phyloP scores from a whole-genome alignment of 2,329 filamentous ascomycete species.

The Hypoxylon sp. region DNA sequence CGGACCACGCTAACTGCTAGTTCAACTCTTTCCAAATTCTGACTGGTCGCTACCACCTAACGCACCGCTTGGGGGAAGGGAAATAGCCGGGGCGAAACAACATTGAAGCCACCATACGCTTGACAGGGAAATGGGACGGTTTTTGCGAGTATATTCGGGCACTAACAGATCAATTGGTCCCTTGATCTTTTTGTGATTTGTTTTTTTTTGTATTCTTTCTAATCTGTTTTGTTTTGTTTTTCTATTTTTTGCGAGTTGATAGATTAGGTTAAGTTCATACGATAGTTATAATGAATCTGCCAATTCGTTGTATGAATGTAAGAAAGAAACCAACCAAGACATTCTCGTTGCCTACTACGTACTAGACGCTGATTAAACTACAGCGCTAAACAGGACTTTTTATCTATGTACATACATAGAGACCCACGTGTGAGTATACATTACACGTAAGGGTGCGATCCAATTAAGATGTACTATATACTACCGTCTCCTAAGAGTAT shows the following conservation, averaged over 20 bases:
- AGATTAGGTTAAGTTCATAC: too few relatives aligned
- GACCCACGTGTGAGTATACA: not conserved
- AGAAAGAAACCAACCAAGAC: constrained; percentile 12
- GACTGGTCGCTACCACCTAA: constrained; percentile 29
- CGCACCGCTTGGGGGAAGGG: constrained; percentile 24
- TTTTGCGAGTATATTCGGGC: constrained; percentile 27
- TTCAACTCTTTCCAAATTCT: constrained; percentile 28
- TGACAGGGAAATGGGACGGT: constrained; percentile 15
- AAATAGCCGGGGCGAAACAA: constrained; percentile 32
- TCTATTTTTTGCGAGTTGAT: too few relatives aligned
- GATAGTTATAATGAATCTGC: too few relatives aligned
- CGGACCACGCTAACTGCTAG: constrained; percentile 30
- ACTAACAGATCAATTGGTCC: constrained; percentile 28
- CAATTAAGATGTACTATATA: constrained; percentile 9
- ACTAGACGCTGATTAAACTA: constrained; percentile 17
- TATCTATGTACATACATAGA: not conserved
- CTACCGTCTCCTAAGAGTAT: not conserved
- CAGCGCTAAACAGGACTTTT: constrained; percentile 7
- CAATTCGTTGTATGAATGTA: constrained; percentile 11
- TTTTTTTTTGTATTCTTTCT: too few relatives aligned
- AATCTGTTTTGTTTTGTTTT: too few relatives aligned
- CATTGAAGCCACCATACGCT: constrained; percentile 23
- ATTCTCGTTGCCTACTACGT: constrained; percentile 24
- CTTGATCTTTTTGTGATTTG: too few relatives aligned
- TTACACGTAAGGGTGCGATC: not conserved